Conservation (phyloP, 108 stramenopile genomes). For the Nannochloropsis gaditana region DNA sequence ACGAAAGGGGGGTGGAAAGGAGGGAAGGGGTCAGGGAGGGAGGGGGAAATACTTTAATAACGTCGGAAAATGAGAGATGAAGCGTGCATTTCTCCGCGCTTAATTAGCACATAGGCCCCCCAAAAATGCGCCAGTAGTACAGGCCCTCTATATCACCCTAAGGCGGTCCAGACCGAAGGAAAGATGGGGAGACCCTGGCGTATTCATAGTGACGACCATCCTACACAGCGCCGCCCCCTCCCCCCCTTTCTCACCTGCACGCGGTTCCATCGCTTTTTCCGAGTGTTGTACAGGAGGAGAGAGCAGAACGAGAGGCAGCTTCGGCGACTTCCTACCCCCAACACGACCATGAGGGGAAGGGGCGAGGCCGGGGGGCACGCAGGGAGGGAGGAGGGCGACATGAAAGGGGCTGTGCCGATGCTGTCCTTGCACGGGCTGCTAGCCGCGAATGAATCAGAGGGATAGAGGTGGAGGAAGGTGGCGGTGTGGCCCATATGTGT, state of each 20-base stretch:
- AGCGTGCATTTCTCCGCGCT: too few relatives aligned
- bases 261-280: constrained; percentile 27
- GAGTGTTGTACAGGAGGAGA: constrained; percentile 30
- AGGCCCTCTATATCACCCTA: too few relatives aligned
- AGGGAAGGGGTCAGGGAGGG: neutral
- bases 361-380: neutral
- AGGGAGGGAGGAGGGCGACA: neutral
- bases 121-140: too few relatives aligned
- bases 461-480: neutral
- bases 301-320: constrained; percentile 31
- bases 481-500: neutral
- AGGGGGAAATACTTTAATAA: neutral
- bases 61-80: too few relatives aligned
- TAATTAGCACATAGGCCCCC: too few relatives aligned
- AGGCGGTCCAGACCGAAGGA: too few relatives aligned
- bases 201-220: too few relatives aligned
- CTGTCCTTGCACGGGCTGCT: neutral
- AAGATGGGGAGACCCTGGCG: too few relatives aligned
- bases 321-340: constrained; percentile 31
- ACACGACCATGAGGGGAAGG: constrained; percentile 27
- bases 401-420: neutral
- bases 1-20: neutral
- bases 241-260: neutral
- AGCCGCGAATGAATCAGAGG: neutral
- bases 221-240: too few relatives aligned